A percentile compares a stretch with the other conserved stretches of the same genome.
phyloP scores from a whole-genome alignment of 2,329 filamentous ascomycete genomes.

The Sphaerulina populicola region DNA sequence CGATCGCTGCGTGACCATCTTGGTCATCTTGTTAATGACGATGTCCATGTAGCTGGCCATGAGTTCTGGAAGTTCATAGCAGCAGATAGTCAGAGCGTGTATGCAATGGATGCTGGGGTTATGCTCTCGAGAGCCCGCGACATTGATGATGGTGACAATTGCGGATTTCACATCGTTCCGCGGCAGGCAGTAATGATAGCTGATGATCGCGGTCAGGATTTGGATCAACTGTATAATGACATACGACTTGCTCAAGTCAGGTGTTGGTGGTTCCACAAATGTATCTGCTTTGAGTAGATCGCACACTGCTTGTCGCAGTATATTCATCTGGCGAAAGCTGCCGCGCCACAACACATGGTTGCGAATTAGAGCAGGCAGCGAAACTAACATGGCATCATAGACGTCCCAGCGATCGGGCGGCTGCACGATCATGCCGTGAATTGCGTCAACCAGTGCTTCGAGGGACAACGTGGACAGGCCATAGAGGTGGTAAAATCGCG shows the following conservation, averaged over 20 bases:
- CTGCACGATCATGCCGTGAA: constrained; percentile 15
- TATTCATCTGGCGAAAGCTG: constrained; percentile 64
- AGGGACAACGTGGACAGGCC: constrained; percentile 16
- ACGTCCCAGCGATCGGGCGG: constrained; percentile 18
- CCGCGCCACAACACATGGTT: constrained; percentile 79
- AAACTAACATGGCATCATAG: constrained; percentile 81
- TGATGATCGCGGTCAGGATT: constrained; percentile 75
- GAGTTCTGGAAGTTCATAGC: constrained; percentile 82
- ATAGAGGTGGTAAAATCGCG: constrained; percentile 10
- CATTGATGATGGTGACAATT: constrained; percentile 71
- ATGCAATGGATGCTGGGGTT: constrained; percentile 87
- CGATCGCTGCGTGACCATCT: constrained; percentile 87
- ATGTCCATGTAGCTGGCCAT: constrained; percentile 77
- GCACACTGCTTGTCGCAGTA: constrained; percentile 67
- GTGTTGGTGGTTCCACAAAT: constrained; percentile 72
- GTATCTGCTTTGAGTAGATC: constrained; percentile 70
- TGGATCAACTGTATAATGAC: constrained; percentile 85
- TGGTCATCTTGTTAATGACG: constrained; percentile 86
- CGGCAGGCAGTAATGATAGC: constrained; percentile 77
- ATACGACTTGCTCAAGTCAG: constrained; percentile 75
- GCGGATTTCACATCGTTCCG: constrained; percentile 83
- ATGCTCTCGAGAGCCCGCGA: constrained; percentile 48
- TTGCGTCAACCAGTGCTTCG: constrained; percentile 14
- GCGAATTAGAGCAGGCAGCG: constrained; percentile 76
- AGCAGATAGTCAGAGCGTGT: constrained; percentile 88